These are phyloP conservation scores for Neonectria neomacrospora DNA, from an alignment of 2,329 filamentous ascomycete species.

Conservation along the genomic window DNA sequence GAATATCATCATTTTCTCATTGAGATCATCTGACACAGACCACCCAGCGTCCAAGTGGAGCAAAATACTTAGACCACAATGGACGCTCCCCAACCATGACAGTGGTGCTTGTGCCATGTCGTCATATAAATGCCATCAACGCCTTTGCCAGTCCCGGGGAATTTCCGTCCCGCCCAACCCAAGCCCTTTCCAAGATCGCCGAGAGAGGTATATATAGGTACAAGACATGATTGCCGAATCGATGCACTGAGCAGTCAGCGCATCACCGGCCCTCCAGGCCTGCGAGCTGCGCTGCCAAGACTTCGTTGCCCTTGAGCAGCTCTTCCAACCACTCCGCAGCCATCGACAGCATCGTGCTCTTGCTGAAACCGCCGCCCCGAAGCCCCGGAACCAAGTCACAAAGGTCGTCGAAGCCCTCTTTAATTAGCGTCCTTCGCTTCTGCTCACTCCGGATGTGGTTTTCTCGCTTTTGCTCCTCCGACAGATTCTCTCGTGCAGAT, in stretches of 20 bases:
- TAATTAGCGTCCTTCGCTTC: conserved; percentile 84
- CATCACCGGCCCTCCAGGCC: conserved; percentile 44
- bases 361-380: conserved; percentile 80
- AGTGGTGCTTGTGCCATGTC: conserved; percentile 20
- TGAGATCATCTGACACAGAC: too few species aligned
- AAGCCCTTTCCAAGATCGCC: conserved; percentile 29
- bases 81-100: conserved; percentile 10
- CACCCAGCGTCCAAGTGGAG: too few species aligned
- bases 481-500: conserved; percentile 74
- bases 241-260: not conserved
- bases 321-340: conserved; percentile 83
- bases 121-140: conserved; percentile 34
- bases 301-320: conserved; percentile 74
- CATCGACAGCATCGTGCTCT: conserved; percentile 81
- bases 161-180: conserved; percentile 31
- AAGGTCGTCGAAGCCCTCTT: conserved; percentile 85
- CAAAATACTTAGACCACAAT: too few species aligned
- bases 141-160: conserved; percentile 34
- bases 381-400: conserved; percentile 80
- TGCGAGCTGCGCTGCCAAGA: conserved; percentile 65
- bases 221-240: conserved; percentile 12
- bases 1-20: too few species aligned
- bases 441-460: conserved; percentile 92
- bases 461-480: conserved; percentile 82
- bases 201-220: conserved; percentile 29